phyloP scores from a whole-genome alignment of 495 filamentous ascomycete species.

The Chaetomium fimeti region DNA sequence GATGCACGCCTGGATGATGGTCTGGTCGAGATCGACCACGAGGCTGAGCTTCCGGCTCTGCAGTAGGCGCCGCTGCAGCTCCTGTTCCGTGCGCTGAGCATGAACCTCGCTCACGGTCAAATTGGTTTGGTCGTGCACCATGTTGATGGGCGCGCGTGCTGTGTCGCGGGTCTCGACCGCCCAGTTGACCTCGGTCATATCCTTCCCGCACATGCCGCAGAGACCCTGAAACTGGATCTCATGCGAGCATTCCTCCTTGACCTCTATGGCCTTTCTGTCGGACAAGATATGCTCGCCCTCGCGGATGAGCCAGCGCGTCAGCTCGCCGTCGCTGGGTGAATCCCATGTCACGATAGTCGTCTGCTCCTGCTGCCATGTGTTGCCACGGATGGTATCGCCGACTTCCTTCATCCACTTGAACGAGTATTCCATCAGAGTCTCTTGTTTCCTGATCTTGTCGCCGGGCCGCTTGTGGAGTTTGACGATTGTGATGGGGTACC shows the following conservation, averaged over 20 bases:
- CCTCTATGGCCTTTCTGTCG: slow-evolving; percentile 62
- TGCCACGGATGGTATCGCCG: slow-evolving; percentile 67
- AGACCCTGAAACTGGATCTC: slow-evolving; percentile 86
- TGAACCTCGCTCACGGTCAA: slow-evolving; percentile 72
- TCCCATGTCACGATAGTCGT: slow-evolving; percentile 75
- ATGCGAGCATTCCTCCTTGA: slow-evolving; percentile 90
- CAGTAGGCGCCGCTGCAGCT: slow-evolving; percentile 79
- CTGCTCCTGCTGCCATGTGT: slow-evolving; percentile 55
- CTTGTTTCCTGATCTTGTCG: slow-evolving; percentile 70
- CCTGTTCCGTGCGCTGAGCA: slow-evolving; percentile 77
- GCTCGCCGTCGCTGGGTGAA: slow-evolving; percentile 72
- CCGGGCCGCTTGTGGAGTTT: slow-evolving; percentile 74
- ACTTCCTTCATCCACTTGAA: slow-evolving; percentile 71
- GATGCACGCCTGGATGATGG: slow-evolving; percentile 96
- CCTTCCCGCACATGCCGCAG: slow-evolving; percentile 89
- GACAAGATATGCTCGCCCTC: slow-evolving; percentile 67
- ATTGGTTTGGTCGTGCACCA: slow-evolving; percentile 84
- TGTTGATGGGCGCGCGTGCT: slow-evolving; percentile 83
- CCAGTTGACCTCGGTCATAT: slow-evolving; percentile 76
- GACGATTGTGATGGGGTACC: slow-evolving; percentile 93
- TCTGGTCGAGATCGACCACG: slow-evolving; percentile 97
- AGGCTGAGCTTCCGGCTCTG: slow-evolving; percentile 78
- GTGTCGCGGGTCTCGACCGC: slow-evolving; percentile 56
- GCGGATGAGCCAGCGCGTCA: slow-evolving; percentile 71
- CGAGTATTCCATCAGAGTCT: slow-evolving; percentile 76